These are phyloP conservation scores for Metschnikowia continentalis DNA, from an alignment of 805 yeast genomes.

Conservation along the genomic window DNA sequence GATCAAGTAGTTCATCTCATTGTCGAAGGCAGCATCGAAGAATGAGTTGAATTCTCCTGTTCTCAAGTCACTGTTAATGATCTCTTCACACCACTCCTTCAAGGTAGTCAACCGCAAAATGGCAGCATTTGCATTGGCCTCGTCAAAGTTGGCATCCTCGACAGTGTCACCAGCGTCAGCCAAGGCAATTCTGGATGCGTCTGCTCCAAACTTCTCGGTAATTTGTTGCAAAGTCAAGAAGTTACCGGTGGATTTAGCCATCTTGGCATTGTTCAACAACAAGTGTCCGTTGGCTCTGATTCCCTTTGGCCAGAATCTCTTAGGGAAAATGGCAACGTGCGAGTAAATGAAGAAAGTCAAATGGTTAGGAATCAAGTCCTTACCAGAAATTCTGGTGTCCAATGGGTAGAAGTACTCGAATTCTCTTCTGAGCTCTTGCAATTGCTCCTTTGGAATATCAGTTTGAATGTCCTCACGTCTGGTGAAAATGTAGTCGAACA, in stretches of 20 bases:
- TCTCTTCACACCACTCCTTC: conserved; percentile 93
- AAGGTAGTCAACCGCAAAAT: conserved; percentile 86
- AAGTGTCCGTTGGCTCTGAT: conserved; percentile 94
- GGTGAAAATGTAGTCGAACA: conserved; percentile 84
- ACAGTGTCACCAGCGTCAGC: conserved; percentile 98
- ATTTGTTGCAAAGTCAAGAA: conserved; percentile 86
- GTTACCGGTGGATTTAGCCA: conserved; percentile 98
- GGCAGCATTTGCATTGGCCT: conserved; percentile 94
- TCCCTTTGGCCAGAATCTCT: conserved; percentile 89
- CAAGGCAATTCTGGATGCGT: conserved; percentile 92
- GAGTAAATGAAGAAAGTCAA: conserved; percentile 92
- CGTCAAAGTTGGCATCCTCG: conserved; percentile 98
- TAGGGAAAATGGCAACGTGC: conserved; percentile 90
- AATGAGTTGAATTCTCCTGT: conserved; percentile 50
- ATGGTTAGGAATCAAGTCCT: conserved; percentile 96
- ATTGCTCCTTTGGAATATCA: conserved; percentile 61
- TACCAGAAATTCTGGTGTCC: conserved; percentile 89
- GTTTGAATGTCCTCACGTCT: conserved; percentile 56
- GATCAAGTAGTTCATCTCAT: conserved; percentile 83
- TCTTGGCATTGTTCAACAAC: conserved; percentile 91
- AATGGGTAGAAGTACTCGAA: conserved; percentile 96
- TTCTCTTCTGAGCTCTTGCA: conserved; percentile 79
- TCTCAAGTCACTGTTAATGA: conserved; percentile 49
- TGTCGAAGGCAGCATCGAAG: conserved; percentile 87
- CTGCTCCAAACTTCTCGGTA: conserved; percentile 90